Evolutionary conservation across 768 basidiomycete genomes (phyloP).

Genomic region (Coprinopsis strossmayeri): DNA sequence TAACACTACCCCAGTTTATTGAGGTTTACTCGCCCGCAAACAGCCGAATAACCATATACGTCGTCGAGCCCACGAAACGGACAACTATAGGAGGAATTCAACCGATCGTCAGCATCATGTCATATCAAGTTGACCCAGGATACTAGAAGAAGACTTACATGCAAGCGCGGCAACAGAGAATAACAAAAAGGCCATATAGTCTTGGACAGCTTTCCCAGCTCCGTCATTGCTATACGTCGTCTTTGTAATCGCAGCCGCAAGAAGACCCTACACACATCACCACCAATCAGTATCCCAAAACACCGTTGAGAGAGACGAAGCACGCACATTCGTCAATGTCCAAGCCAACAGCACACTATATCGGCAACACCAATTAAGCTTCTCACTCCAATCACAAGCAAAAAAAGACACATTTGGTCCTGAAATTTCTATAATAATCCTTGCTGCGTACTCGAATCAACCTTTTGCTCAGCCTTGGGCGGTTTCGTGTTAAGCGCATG

Average conservation of each 20-base stretch:
- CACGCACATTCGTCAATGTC: conserved; percentile 75
- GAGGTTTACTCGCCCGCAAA: conserved; percentile 76
- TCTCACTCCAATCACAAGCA: neutral
- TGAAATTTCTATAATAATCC: conserved; percentile 83
- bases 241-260: conserved; percentile 74
- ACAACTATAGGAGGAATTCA: conserved; percentile 49
- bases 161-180: conserved; percentile 87
- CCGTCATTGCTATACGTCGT: conserved; percentile 35
- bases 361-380: conserved; percentile 8
- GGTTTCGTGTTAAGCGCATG: conserved; percentile 74
- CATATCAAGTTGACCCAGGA: neutral
- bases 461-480: conserved; percentile 60
- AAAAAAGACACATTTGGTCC: conserved; percentile 67
- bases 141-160: conserved; percentile 40
- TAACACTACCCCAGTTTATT: too few species aligned
- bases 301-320: conserved; percentile 6
- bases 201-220: conserved; percentile 56
- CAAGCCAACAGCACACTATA: conserved; percentile 71
- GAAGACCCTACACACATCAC: conserved; percentile 38
- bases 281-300: neutral
- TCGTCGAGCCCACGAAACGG: conserved; percentile 76
- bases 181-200: conserved; percentile 85
- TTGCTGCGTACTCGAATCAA: conserved; percentile 61
- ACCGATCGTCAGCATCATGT: neutral
- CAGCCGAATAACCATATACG: conserved; percentile 78